Conservation (phyloP, 2,329 filamentous ascomycete genomes). For the Penicillium fuscoglaucum region DNA sequence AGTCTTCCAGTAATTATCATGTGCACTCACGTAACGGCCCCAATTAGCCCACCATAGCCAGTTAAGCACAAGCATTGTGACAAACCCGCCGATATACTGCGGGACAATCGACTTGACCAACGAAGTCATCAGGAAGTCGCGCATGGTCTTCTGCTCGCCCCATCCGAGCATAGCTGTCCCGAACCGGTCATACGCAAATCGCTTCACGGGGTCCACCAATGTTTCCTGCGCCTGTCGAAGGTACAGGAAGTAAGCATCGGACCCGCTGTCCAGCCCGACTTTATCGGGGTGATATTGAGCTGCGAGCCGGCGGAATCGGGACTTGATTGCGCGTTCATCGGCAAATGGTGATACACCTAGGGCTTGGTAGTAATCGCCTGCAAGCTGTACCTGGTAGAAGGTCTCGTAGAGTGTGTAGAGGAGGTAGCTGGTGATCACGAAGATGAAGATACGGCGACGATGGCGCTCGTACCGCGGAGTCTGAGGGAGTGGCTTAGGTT, state of each 20-base stretch:
- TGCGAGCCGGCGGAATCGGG: conserved; percentile 75
- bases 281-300: conserved; percentile 83
- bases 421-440: conserved; percentile 81
- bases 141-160: conserved; percentile 57
- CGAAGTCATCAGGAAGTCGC: conserved; percentile 71
- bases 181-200: conserved; percentile 89
- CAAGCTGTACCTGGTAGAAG: conserved; percentile 72
- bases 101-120: conserved; percentile 47
- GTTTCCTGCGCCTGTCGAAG: conserved; percentile 82
- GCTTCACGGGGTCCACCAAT: conserved; percentile 70
- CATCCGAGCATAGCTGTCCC: conserved; percentile 70
- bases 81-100: conserved; percentile 43
- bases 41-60: conserved; percentile 45
- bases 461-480: conserved; percentile 69
- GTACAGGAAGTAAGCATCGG: conserved; percentile 69
- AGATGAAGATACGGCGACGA: conserved; percentile 77
- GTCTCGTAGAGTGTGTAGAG: conserved; percentile 91
- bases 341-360: conserved; percentile 70
- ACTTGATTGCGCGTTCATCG: conserved; percentile 75
- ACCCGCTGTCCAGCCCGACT: conserved; percentile 44
- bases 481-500: conserved; percentile 70
- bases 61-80: conserved; percentile 40
- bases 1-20: conserved; percentile 2
- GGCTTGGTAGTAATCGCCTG: conserved; percentile 75
- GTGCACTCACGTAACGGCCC: conserved; percentile 48